Evolutionary conservation across 208 protist genomes (phyloP).

Genomic region (Trypanosoma conorhini): DNA sequence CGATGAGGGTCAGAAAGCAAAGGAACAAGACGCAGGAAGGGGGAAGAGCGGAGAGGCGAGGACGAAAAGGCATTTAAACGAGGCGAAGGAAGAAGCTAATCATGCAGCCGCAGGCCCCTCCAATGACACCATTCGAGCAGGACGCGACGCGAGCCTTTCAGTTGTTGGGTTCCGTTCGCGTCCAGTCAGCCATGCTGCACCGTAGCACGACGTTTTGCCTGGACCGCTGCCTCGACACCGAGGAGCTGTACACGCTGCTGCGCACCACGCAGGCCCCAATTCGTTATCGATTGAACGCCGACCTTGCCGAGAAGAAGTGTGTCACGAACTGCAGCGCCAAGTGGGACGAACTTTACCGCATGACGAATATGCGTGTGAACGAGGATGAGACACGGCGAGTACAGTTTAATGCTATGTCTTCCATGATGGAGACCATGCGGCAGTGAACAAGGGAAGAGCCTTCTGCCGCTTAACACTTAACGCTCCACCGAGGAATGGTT

Average conservation of each 20-base stretch:
- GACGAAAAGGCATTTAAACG: not conserved
- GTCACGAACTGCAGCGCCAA: slow-evolving; percentile 72
- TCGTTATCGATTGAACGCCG: slow-evolving; percentile 70
- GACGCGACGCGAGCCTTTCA: slow-evolving; percentile 67
- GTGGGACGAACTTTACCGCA: slow-evolving; percentile 65
- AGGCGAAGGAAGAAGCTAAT: not conserved
- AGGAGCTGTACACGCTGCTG: slow-evolving; percentile 86
- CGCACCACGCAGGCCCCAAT: slow-evolving; percentile 82
- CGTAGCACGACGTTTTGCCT: slow-evolving; percentile 64
- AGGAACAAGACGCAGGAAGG: not conserved
- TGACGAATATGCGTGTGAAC: slow-evolving; percentile 49
- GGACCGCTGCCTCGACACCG: slow-evolving; percentile 80
- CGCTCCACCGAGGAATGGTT: not conserved
- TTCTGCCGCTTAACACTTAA: not conserved
- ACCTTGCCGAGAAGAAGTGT: slow-evolving; percentile 87
- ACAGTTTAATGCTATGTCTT: slow-evolving; percentile 57
- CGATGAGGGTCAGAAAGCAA: not conserved
- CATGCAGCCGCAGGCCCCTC: slow-evolving; percentile 62
- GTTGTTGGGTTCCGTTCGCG: slow-evolving; percentile 44
- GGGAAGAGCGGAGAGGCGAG: not conserved
- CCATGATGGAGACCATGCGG: slow-evolving; percentile 66
- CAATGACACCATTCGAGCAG: slow-evolving; percentile 79
- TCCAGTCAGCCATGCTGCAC: slow-evolving; percentile 62
- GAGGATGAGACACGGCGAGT: slow-evolving; percentile 49
- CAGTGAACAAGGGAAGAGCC: not conserved